phyloP scores from a whole-genome alignment of 495 filamentous ascomycete genomes.

The Talaromyces thailandensis region DNA sequence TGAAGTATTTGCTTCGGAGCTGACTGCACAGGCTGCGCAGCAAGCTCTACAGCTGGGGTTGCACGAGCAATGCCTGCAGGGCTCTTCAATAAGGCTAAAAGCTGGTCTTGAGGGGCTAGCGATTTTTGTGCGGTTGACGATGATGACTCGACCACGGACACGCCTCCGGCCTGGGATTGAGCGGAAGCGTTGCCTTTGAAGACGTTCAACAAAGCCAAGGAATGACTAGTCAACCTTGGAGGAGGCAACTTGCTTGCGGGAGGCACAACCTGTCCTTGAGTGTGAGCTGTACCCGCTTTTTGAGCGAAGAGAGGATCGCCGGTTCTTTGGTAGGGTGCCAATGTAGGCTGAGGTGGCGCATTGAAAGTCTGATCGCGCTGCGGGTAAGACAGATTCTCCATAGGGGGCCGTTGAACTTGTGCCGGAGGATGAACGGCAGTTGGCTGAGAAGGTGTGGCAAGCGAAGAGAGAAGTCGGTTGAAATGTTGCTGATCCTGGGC shows the following conservation, averaged over 20 bases:
- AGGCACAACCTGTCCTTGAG: slow-evolving; percentile 38
- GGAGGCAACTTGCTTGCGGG: slow-evolving; percentile 48
- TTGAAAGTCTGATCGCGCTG: background rate
- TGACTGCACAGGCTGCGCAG: slow-evolving; percentile 20
- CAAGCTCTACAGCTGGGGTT: slow-evolving; percentile 25
- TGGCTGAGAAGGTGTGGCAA: slow-evolving; percentile 16
- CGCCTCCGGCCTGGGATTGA: slow-evolving; percentile 17
- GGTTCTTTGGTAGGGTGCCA: slow-evolving; percentile 43
- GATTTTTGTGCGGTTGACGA: slow-evolving; percentile 17
- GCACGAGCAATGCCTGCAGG: slow-evolving; percentile 12
- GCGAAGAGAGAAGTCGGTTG: slow-evolving; percentile 21
- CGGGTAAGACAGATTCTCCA: background rate
- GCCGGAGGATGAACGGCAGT: background rate
- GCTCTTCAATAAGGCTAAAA: slow-evolving; percentile 27
- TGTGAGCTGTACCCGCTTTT: slow-evolving; percentile 25
- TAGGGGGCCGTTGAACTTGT: background rate
- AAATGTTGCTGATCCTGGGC: slow-evolving; percentile 31
- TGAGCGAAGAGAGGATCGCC: slow-evolving; percentile 43
- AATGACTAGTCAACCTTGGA: slow-evolving; percentile 56
- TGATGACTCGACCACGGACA: slow-evolving; percentile 15
- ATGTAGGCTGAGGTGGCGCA: slow-evolving; percentile 3
- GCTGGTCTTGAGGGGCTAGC: slow-evolving; percentile 31
- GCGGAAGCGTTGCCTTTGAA: slow-evolving; percentile 44
- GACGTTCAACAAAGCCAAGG: slow-evolving; percentile 51
- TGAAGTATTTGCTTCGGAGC: slow-evolving; percentile 28